phyloP scores from a whole-genome alignment of 2,329 filamentous ascomycete species.

The Chaetomiaceae sp. region DNA sequence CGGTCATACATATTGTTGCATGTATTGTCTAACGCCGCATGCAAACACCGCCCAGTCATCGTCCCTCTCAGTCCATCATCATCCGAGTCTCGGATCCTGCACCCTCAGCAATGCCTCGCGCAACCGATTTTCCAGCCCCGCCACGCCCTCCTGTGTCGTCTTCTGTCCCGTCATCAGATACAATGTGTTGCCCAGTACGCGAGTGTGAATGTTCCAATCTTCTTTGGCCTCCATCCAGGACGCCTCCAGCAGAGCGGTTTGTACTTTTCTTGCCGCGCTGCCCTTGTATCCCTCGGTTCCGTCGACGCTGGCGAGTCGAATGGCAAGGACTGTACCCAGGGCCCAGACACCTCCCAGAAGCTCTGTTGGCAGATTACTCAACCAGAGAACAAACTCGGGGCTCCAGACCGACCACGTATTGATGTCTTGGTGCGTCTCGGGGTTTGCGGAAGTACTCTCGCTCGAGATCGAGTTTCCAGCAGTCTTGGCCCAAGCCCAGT shows the following conservation, averaged over 20 bases:
- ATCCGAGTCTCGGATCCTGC: too few species aligned
- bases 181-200: constrained; percentile 54
- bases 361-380: constrained; percentile 30
- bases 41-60: too few species aligned
- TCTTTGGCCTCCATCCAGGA: constrained; percentile 5
- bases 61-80: too few species aligned
- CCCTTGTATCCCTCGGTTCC: constrained; percentile 43
- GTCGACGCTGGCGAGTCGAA: constrained; percentile 42
- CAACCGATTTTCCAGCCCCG: constrained; percentile 9
- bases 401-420: constrained; percentile 49
- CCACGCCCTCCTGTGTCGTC: constrained; percentile 12
- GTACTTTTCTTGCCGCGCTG: constrained; percentile 40
- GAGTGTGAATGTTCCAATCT: constrained; percentile 47
- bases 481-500: constrained; percentile 52
- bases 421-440: neutral
- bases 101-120: neutral
- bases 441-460: too few species aligned
- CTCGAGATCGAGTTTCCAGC: constrained; percentile 19
- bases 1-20: too few species aligned
- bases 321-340: constrained; percentile 68
- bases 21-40: too few species aligned
- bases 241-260: constrained; percentile 31
- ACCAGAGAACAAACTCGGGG: constrained; percentile 47
- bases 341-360: constrained; percentile 69
- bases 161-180: constrained; percentile 55